phyloP scores from a whole-genome alignment of 148 eudicot genomes.

The Oxyria digyna region DNA sequence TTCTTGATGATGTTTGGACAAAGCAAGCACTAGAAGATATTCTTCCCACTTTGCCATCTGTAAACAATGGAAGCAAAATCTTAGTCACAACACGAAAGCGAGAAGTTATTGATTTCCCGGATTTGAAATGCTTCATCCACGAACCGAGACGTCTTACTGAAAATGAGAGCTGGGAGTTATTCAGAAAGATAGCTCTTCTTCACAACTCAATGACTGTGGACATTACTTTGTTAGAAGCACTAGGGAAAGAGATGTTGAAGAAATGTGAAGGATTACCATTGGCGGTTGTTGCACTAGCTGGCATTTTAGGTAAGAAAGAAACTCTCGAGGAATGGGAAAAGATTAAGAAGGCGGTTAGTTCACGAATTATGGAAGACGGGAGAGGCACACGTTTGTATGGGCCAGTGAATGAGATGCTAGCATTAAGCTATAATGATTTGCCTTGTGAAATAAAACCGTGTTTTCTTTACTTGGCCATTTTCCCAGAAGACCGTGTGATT shows the following conservation, averaged over 20 bases:
- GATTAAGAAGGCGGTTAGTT: slow-evolving; percentile 3
- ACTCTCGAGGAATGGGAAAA: slow-evolving; percentile 15
- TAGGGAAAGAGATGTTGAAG: slow-evolving; percentile 21
- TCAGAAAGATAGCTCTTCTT: slow-evolving; percentile 12
- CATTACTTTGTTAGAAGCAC: neutral
- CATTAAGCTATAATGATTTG: slow-evolving; percentile 15
- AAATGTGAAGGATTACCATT: slow-evolving; percentile 15
- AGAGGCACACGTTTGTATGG: slow-evolving; percentile 4
- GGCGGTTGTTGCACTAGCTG: slow-evolving; percentile 16
- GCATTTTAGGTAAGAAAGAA: slow-evolving; percentile 15
- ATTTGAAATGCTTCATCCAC: neutral
- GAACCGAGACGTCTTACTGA: slow-evolving; percentile 10
- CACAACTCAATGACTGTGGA: neutral
- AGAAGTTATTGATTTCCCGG: neutral
- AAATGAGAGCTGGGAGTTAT: slow-evolving; percentile 6
- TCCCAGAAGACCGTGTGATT: slow-evolving; percentile 15
- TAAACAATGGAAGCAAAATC: slow-evolving; percentile 7
- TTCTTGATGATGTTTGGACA: slow-evolving; percentile 14
- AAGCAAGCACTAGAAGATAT: neutral
- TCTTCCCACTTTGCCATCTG: slow-evolving; percentile 6
- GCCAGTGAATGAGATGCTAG: slow-evolving; percentile 9
- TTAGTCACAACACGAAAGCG: slow-evolving; percentile 17
- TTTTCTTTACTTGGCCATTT: slow-evolving; percentile 19
- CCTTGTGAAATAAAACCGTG: slow-evolving; percentile 17
- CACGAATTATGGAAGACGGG: neutral